Percentiles rank a stretch among this genome's conserved stretches.
phyloP scores from a whole-genome alignment of 805 yeast species.

The Jamesozyma jinghongensis region DNA sequence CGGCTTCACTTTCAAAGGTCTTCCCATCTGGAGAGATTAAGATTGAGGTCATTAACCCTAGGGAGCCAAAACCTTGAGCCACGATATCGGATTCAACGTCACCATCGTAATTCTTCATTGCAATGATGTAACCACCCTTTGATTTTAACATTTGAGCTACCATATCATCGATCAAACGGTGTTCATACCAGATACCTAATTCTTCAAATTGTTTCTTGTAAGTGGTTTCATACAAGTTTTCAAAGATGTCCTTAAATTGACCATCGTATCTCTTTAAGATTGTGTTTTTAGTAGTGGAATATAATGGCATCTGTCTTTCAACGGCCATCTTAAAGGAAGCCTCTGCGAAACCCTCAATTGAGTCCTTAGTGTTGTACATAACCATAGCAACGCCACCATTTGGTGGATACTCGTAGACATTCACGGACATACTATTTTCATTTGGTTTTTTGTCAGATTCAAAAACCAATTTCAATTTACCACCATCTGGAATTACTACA shows the following conservation, averaged over 20 bases:
- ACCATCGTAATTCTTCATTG: slow-evolving; percentile 96
- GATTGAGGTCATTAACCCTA: slow-evolving; percentile 97
- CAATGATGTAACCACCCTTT: slow-evolving; percentile 88
- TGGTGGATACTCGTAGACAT: slow-evolving; percentile 42
- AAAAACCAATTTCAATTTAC: slow-evolving; percentile 68
- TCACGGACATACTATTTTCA: slow-evolving; percentile 20
- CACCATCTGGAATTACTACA: slow-evolving; percentile 53
- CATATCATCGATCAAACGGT: slow-evolving; percentile 95
- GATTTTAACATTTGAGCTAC: slow-evolving; percentile 98
- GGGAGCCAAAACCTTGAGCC: slow-evolving; percentile 96
- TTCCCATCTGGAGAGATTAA: slow-evolving; percentile 94
- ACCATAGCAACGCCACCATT: slow-evolving; percentile 72
- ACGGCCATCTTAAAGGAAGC: slow-evolving; percentile 85
- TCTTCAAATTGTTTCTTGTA: slow-evolving; percentile 67
- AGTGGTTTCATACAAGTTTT: slow-evolving; percentile 59
- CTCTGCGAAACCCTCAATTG: slow-evolving; percentile 85
- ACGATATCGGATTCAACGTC: slow-evolving; percentile 95
- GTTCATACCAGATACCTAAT: slow-evolving; percentile 90
- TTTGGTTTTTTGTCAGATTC: slow-evolving; percentile 51
- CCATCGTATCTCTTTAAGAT: slow-evolving; percentile 93
- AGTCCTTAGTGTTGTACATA: slow-evolving; percentile 94
- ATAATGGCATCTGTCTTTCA: slow-evolving; percentile 67
- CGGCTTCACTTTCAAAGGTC: slow-evolving; percentile 94
- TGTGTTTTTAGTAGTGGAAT: slow-evolving; percentile 88
- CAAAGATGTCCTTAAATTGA: slow-evolving; percentile 88